A percentile compares a stretch with the other conserved stretches of the same genome.
These are phyloP conservation scores for Zalerion maritima DNA, from an alignment of 495 filamentous ascomycete genomes.

Conservation along the genomic window DNA sequence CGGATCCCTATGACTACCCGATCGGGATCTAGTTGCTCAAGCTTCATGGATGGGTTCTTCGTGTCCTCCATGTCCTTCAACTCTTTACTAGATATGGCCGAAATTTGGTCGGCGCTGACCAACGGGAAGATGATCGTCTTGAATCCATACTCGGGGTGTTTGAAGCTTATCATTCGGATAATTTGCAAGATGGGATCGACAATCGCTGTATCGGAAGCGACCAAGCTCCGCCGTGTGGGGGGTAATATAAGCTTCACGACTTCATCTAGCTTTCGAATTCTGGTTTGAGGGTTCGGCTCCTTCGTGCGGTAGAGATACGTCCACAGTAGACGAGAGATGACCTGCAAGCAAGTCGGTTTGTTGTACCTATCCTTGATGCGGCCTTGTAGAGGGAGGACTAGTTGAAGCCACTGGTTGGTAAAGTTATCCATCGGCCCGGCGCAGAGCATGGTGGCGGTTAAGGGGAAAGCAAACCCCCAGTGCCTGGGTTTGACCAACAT, in stretches of 20 bases:
- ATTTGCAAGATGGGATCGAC: conserved; percentile 84
- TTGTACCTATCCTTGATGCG: conserved; percentile 72
- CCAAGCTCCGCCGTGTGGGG: conserved; percentile 55
- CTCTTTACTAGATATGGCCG: conserved; percentile 58
- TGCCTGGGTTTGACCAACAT: conserved; percentile 85
- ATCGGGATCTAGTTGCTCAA: conserved; percentile 90
- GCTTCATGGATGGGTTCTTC: too few species aligned
- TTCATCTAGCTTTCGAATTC: conserved; percentile 72
- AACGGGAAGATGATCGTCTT: conserved; percentile 83
- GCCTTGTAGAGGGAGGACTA: conserved; percentile 58
- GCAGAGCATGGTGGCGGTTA: conserved; percentile 73
- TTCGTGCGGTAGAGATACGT: conserved; percentile 77
- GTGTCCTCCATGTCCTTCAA: too few species aligned
- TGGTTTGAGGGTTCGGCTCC: conserved; percentile 48
- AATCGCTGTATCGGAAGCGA: conserved; percentile 65
- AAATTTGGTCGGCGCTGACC: conserved; percentile 81
- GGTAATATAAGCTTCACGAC: conserved; percentile 70
- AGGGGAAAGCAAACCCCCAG: conserved; percentile 75
- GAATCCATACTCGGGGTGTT: conserved; percentile 86
- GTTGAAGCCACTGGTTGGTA: conserved; percentile 66
- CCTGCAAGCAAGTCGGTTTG: conserved; percentile 69
- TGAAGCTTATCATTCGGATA: conserved; percentile 88
- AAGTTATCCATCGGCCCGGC: conserved; percentile 76
- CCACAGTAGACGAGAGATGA: conserved; percentile 87
- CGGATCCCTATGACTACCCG: conserved; percentile 92